Percentiles rank a stretch among this genome's conserved stretches.
These are phyloP conservation scores for Tricholoma hemisulphureum DNA, from an alignment of 768 basidiomycete genomes.

Conservation along the genomic window DNA sequence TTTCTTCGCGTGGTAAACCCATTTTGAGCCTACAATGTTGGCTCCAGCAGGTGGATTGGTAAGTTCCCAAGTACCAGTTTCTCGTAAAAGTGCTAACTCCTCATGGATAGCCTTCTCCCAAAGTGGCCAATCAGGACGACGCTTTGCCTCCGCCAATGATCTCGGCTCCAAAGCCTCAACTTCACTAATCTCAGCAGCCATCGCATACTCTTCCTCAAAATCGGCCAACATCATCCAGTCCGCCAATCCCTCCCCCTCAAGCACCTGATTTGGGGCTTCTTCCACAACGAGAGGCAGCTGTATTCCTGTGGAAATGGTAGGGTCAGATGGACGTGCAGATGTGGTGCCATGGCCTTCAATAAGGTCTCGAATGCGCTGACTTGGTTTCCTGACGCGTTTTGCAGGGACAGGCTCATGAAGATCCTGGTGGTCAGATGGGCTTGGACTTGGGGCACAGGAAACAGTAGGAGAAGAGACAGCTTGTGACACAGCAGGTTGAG, in stretches of 20 bases:
- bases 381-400: not conserved
- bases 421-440: too few species aligned
- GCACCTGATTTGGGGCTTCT: not conserved
- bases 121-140: too few species aligned
- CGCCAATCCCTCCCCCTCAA: not conserved
- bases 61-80: constrained; percentile 28
- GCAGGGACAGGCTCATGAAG: too few species aligned
- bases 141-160: too few species aligned
- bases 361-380: not conserved
- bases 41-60: constrained; percentile 18
- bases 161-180: too few species aligned
- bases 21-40: constrained; percentile 23
- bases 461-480: not conserved
- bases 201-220: constrained; percentile 1
- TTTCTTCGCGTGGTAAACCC: constrained; percentile 34
- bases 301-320: too few species aligned
- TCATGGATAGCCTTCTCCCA: too few species aligned
- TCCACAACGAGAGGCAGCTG: constrained; percentile 1
- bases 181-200: too few species aligned
- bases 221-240: not conserved
- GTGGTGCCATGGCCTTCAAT: not conserved
- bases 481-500: not conserved
- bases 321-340: not conserved
- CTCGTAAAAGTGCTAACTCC: too few species aligned
- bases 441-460: too few species aligned